A percentile compares a stretch with the other conserved stretches of the same genome.
Conservation (phyloP, 2,329 filamentous ascomycete species). For the Penicillium sp. region DNA sequence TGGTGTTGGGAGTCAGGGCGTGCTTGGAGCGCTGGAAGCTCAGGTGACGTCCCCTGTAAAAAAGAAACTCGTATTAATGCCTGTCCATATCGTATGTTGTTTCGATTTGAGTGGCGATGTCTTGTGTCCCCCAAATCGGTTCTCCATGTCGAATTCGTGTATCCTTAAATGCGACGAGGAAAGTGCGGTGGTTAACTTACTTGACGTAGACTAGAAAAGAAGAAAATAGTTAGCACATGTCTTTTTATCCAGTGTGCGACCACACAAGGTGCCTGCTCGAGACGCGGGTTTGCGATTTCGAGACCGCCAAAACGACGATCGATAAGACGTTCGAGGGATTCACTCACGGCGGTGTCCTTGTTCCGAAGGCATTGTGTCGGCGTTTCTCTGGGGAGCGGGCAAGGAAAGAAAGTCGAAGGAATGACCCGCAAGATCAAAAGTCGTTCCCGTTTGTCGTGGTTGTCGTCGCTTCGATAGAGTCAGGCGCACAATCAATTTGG, state of each 20-base stretch:
- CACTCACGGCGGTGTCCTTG: conserved; percentile 84
- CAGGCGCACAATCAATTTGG: conserved; percentile 41
- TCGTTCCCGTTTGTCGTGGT: conserved; percentile 38
- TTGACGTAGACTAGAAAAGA: conserved; percentile 73
- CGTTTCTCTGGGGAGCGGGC: conserved; percentile 43
- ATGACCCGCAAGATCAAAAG: conserved; percentile 35
- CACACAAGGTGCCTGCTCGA: conserved; percentile 9
- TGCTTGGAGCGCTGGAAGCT: conserved; percentile 96
- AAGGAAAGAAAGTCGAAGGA: conserved; percentile 43
- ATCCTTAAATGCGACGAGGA: conserved; percentile 21
- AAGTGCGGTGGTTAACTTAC: conserved; percentile 57
- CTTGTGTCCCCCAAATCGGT: conserved; percentile 16
- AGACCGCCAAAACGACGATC: conserved; percentile 14
- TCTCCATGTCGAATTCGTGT: conserved; percentile 19
- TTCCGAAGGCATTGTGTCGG: conserved; percentile 82
- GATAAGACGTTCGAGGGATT: conserved; percentile 17
- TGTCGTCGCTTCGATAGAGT: conserved; percentile 43
- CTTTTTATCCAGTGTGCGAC: conserved; percentile 4
- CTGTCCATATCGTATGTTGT: conserved; percentile 19
- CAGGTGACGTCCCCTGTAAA: conserved; percentile 86
- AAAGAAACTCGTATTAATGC: conserved; percentile 37
- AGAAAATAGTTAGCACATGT: conserved; percentile 31
- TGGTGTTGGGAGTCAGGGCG: conserved; percentile 83
- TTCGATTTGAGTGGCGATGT: conserved; percentile 4
- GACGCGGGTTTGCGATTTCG: conserved; percentile 11